Evolutionary conservation across 805 yeast species (phyloP).

Genomic region (Pichia cephalocereana): DNA sequence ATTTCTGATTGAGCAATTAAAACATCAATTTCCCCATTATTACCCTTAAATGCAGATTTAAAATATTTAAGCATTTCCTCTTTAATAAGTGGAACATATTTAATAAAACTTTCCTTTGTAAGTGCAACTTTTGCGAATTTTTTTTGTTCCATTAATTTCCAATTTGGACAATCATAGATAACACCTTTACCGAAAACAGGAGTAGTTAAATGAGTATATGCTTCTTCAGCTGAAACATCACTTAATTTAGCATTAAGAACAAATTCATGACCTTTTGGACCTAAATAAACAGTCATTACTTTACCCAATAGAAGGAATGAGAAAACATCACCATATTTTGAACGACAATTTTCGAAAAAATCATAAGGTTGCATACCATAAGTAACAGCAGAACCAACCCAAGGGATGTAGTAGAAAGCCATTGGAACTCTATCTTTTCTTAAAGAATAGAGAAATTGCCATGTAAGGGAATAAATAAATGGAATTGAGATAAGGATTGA

Average conservation of each 20-base stretch:
- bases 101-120: constrained; percentile 72
- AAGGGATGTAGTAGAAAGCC: constrained; percentile 88
- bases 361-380: constrained; percentile 93
- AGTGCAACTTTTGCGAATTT: constrained; percentile 89
- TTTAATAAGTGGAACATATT: constrained; percentile 80
- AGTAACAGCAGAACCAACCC: constrained; percentile 85
- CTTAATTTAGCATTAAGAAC: constrained; percentile 82
- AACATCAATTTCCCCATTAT: constrained; percentile 50
- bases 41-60: constrained; percentile 34
- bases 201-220: constrained; percentile 94
- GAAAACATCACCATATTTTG: constrained; percentile 86
- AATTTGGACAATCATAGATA: constrained; percentile 92
- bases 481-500: constrained; percentile 38
- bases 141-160: constrained; percentile 95
- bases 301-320: constrained; percentile 84
- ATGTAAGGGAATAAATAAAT: constrained; percentile 51
- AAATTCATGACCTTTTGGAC: constrained; percentile 97
- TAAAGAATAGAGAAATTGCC: constrained; percentile 63
- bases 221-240: constrained; percentile 94
- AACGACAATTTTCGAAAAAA: constrained; percentile 71
- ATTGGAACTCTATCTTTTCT: constrained; percentile 81
- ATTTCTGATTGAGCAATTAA: constrained; percentile 86
- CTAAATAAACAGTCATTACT: constrained; percentile 90
- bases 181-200: constrained; percentile 98
- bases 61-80: constrained; percentile 70